Conservation (phyloP, 139 green algal species). For the Chlamydomonas sp. region DNA sequence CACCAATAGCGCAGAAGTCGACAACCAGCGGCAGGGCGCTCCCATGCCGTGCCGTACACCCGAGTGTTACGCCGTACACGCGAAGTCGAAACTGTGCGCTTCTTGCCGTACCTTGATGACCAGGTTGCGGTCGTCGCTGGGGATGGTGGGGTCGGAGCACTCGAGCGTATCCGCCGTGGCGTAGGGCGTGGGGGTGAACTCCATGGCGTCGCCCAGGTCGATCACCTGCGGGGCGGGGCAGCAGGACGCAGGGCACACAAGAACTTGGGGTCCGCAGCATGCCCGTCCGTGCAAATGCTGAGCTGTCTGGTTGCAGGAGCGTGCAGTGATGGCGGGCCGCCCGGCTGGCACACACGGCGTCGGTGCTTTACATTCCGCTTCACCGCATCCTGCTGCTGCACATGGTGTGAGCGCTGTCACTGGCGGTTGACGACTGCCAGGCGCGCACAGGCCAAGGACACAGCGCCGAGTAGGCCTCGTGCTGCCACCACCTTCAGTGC, state of each 20-base stretch:
- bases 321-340: too few species aligned
- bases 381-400: too few species aligned
- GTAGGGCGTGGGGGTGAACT: conserved; percentile 67
- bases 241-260: neutral
- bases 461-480: too few species aligned
- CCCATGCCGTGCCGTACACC: neutral
- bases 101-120: conserved; percentile 83
- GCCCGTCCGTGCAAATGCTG: too few species aligned
- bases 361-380: too few species aligned
- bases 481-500: too few species aligned
- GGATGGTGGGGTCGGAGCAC: conserved; percentile 88
- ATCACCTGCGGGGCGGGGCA: conserved; percentile 77
- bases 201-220: conserved; percentile 94
- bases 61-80: neutral
- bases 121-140: conserved; percentile 93
- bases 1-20: neutral
- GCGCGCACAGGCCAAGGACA: too few species aligned
- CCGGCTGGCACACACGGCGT: too few species aligned
- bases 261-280: too few species aligned
- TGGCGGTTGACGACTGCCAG: too few species aligned
- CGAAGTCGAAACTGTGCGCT: neutral
- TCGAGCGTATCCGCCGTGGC: conserved; percentile 74
- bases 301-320: too few species aligned
- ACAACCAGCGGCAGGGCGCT: neutral
- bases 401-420: too few species aligned